Conservation (phyloP, 805 yeast species). For the Schwanniomyces sp. region DNA sequence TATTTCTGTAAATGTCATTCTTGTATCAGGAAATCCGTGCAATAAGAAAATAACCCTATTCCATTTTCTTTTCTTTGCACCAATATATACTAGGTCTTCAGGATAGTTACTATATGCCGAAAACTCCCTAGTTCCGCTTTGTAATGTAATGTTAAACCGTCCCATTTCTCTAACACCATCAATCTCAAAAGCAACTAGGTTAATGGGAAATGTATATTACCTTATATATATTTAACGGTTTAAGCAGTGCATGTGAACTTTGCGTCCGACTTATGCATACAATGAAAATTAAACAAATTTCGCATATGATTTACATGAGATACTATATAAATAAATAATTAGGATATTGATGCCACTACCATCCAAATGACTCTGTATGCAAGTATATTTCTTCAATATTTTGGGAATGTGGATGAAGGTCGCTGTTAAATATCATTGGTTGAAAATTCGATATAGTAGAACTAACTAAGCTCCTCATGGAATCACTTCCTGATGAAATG, state of each 20-base stretch:
- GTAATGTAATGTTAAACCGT: constrained; percentile 10
- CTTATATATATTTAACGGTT: too few species aligned
- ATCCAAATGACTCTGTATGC: constrained; percentile 54
- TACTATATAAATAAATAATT: neutral
- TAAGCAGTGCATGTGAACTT: neutral
- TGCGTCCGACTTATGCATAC: neutral
- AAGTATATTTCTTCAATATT: constrained; percentile 45
- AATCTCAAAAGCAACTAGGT: too few species aligned
- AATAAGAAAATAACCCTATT: constrained; percentile 23
- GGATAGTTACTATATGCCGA: constrained; percentile 19
- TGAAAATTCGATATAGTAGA: constrained; percentile 43
- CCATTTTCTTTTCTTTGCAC: constrained; percentile 10
- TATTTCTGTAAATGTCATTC: constrained; percentile 24
- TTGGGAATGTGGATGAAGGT: constrained; percentile 13
- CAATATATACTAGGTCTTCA: constrained; percentile 13
- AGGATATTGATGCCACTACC: constrained; percentile 16
- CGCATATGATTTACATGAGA: neutral
- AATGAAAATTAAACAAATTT: neutral
- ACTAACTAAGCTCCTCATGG: constrained; percentile 39
- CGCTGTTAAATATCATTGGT: constrained; percentile 26
- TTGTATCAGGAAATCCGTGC: constrained; percentile 43
- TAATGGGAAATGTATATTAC: too few species aligned
- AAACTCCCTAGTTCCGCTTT: constrained; percentile 16
- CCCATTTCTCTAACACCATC: neutral
- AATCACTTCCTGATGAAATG: constrained; percentile 47